Base-by-base conservation (phyloP, 2,329 filamentous ascomycete species). In the Xylaria polymorpha region DNA sequence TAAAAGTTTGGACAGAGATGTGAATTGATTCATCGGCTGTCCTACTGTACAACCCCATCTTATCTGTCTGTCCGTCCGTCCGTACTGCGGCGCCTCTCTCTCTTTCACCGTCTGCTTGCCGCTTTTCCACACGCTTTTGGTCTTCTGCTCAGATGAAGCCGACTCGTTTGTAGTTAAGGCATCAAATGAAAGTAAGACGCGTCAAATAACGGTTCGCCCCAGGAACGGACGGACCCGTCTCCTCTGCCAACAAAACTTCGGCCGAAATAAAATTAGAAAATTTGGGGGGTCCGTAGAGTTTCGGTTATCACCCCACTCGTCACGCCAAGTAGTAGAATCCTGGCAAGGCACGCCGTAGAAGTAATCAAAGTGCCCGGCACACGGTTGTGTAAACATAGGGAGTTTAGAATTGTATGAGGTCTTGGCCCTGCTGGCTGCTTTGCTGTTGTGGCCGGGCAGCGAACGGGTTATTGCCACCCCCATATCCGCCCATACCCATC, bases 321-420 rank as follows among this genome's bases (percentile, higher is more conserved):
- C 41, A 41, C 20, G 8, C 41, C 29, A 50, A 53, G 35, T 37
- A 18, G 46, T 22, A 57, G 51, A 58, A 46, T 32, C 44, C 9
- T 41, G 12, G 39, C 9, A 25, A 25, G 32, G 15, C 44, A 37
- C 29, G 29, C 48, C 2, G 48, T 12, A n/a, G 12, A 43, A 51
- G 39, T 25, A 56, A 39, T 60, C 32, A 48, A 41, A 46, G n/a
- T 37, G 50, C 39, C 41, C 2, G 32, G 32, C 41, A 48, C 32
- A 12, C 10, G 39, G 20, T 58, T 59, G 18, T 18, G 20, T 39
- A 20, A 46, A 20, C 64, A 56, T 63, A 63, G 66, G 64, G 58
- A 57, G 55, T 74, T 69, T 85, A 91, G 73, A 91, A 89, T 77
- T 90, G 88, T 74, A 91, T 91, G 72, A 91, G 80, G 76, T 91